Evolutionary conservation across 176 grass and related monocot genomes (phyloP).

Genomic region (Oryza rufipogon): DNA sequence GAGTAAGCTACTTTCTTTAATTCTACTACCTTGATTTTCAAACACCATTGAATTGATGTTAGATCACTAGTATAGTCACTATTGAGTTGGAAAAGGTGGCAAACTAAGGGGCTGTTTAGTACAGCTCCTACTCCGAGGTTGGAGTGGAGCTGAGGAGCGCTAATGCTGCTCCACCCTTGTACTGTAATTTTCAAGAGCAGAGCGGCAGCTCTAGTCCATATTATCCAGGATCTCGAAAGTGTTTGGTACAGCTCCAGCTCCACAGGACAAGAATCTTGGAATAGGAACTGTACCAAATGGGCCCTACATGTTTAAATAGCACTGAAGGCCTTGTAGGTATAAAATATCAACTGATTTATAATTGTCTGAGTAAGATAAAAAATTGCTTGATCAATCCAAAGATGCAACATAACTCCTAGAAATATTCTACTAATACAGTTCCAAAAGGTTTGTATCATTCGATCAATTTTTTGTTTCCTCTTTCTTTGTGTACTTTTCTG

Average conservation of each 20-base stretch:
- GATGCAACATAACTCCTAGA: not conserved
- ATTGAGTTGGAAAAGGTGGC: not conserved
- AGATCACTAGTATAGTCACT: not conserved
- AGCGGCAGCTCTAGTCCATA: too few species aligned
- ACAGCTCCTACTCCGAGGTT: too few species aligned
- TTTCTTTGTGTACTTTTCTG: constrained; percentile 2
- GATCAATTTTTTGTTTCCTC: not conserved
- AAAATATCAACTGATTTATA: not conserved
- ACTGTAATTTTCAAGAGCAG: too few species aligned
- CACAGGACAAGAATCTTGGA: too few species aligned
- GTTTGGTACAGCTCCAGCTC: too few species aligned
- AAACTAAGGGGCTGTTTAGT: not conserved
- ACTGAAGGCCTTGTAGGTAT: constrained; percentile 3
- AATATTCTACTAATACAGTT: not conserved
- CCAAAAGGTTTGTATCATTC: not conserved
- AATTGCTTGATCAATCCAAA: not conserved
- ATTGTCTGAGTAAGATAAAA: not conserved
- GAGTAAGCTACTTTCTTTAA: constrained; percentile 50
- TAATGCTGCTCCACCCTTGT: too few species aligned
- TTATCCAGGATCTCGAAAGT: too few species aligned
- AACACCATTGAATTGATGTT: not conserved
- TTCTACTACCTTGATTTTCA: not conserved
- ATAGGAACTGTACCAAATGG: too few species aligned
- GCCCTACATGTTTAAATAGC: constrained; percentile 8
- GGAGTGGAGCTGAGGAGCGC: too few species aligned